Base-by-base conservation (phyloP, 208 protist genomes). In the Naegleria fowleri region DNA sequence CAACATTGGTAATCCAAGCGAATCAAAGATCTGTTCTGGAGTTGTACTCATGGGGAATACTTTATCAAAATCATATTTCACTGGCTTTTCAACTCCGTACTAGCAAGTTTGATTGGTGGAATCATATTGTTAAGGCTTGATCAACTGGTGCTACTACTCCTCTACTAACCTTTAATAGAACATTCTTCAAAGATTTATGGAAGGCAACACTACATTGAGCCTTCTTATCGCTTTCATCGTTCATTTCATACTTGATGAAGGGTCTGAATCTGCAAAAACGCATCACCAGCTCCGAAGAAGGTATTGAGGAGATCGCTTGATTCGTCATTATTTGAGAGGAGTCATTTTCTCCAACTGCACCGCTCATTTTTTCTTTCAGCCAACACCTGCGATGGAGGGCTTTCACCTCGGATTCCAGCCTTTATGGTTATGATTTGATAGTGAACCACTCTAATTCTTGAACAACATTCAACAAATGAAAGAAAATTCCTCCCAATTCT, bases 261-360 rank as follows among this genome's bases (percentile, higher is more conserved):
- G 85, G 85, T 58, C 85, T 88, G 55, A 88, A 88, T 88, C 85
- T 55, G 33, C 85, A 88, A 79, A 36, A 79, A n/a, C n/a, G n/a
- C n/a, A 6, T 79, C 25, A 79, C 6, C 55, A 67, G 22, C 0
- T 67, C 55, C 11, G 55, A 15, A 2, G 19, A 29, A n/a, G n/a
- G n/a, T n/a, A n/a, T 48, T 48, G 43, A 48, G 43, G 43, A 48
- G 5, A 48, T 48, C n/a, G n/a, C n/a, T n/a, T n/a, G n/a, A n/a
- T n/a, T n/a, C n/a, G n/a, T n/a, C n/a, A n/a, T n/a, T n/a, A n/a
- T n/a, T n/a, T n/a, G n/a, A n/a, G n/a, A n/a, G n/a, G n/a, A n/a
- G n/a, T n/a, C 43, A 48, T 48, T 48, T 48, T 48, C 43, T 48
- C 43, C 58, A 75, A n/a, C n/a, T n/a, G 13, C 58, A 75, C 6